These are phyloP conservation scores for Salix exigua DNA, from an alignment of 345 rosid species.

Conservation along the genomic window DNA sequence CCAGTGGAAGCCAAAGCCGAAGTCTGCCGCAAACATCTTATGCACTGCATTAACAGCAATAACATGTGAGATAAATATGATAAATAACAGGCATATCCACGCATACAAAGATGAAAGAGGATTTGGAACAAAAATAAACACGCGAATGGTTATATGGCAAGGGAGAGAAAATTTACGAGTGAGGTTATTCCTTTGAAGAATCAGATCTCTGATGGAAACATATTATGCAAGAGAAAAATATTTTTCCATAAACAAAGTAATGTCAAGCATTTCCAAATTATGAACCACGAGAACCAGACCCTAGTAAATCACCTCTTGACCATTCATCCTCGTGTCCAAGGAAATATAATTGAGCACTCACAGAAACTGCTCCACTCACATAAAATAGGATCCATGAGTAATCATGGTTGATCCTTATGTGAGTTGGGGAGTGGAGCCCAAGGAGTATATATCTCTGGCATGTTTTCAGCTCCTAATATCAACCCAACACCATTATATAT, in stretches of 20 bases:
- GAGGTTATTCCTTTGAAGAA: neutral
- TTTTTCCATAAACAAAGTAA: neutral
- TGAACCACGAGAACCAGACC: neutral
- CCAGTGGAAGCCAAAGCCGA: constrained; percentile 77
- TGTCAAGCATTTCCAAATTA: neutral
- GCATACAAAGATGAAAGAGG: neutral
- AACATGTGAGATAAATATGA: neutral
- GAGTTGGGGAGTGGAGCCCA: neutral
- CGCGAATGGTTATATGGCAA: neutral
- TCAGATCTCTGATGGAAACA: neutral
- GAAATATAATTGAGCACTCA: neutral
- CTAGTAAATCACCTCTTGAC: neutral
- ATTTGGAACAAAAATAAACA: neutral
- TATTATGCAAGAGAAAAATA: neutral
- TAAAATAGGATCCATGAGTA: neutral
- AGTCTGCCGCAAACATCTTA: constrained; percentile 95
- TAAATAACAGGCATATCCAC: neutral
- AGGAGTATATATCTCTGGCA: neutral
- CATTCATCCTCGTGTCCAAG: neutral
- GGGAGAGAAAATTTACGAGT: neutral
- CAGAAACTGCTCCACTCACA: neutral
- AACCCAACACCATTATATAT: neutral
- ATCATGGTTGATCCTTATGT: neutral
- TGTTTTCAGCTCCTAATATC: neutral
- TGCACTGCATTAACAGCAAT: constrained; percentile 54